Evolutionary conservation across 495 filamentous ascomycete species (phyloP), one percentile per base, ranked within the genome.

Genomic region (Penicillium fimorum): DNA sequence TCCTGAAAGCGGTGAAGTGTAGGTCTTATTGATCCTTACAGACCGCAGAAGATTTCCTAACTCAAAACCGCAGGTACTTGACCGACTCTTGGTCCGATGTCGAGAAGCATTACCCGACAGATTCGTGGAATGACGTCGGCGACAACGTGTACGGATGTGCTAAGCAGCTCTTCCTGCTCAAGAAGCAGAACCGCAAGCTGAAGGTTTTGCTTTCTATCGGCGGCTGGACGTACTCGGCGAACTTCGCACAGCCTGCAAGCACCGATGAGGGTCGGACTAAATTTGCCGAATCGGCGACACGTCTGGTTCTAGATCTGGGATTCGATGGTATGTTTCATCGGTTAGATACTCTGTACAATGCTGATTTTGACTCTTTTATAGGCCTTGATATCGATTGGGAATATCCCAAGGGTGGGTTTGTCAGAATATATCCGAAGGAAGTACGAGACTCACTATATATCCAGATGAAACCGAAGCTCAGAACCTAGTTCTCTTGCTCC

Each of bases 171-270:
- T 91, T 87, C 73, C 79, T 98, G 25, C 84, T 93, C 35, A 98
- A 98, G 80, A 87, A 88, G 66, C 77, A 82, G 56, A 86, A 97
- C 72, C 85, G 94, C 51, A 86, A 95, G 67, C 76, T 98, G 44
- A 97, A 97, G 73, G 80, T 96, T 6, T 79, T 97, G 10, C 84
- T 99, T 12, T 95, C 90, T 45, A 94, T 99, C 59, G 94, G 94
- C 56, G 94, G 94, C 29, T 97, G 95, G 94, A 96, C 92, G 0
- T 97, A 97, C 70, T 90, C 88, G 49, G 71, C 82, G 66, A 95
- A 96, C 72, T 96, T 99, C 68, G 79, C 83, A 18, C 79, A 78
- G 38, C 89, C 92, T 42, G 72, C 72, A 15, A 72, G 69, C 55
- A 87, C 85, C 0, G 73, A 81, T 0, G 66, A 74, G n/a, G 90